Percentiles rank a stretch among this genome's conserved stretches.
These are phyloP conservation scores for Calycina herbarum DNA, from an alignment of 2,329 filamentous ascomycete genomes.

Conservation along the genomic window DNA sequence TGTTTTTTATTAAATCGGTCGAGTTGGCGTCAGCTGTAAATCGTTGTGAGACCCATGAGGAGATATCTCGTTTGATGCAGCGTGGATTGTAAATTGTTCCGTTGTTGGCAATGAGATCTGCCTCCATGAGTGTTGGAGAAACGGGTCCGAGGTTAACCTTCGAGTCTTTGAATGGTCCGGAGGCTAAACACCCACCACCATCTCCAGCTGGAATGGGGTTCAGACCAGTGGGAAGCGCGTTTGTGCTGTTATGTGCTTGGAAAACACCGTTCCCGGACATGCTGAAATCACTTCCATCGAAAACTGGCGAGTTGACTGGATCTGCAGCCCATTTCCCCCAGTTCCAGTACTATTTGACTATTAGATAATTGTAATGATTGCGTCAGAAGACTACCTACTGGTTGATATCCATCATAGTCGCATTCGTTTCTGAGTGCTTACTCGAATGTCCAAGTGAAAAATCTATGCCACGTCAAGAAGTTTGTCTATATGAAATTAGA, in stretches of 20 bases:
- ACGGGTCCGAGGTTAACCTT: conserved; percentile 50
- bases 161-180: conserved; percentile 47
- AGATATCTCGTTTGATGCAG: conserved; percentile 46
- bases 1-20: conserved; percentile 42
- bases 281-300: conserved; percentile 54
- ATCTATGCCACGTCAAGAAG: conserved; percentile 48
- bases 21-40: conserved; percentile 41
- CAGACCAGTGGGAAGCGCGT: conserved; percentile 26
- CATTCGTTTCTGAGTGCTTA: conserved; percentile 45
- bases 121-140: conserved; percentile 35
- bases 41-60: conserved; percentile 39
- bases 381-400: conserved; percentile 33
- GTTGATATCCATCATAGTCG: conserved; percentile 45
- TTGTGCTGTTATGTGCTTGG: conserved; percentile 34
- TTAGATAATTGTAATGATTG: conserved; percentile 39
- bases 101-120: conserved; percentile 39
- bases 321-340: conserved; percentile 51
- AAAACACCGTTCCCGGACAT: conserved; percentile 50
- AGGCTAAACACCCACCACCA: conserved; percentile 55
- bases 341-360: conserved; percentile 46
- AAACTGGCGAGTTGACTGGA: conserved; percentile 50
- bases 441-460: conserved; percentile 45
- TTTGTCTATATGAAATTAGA: conserved; percentile 21
- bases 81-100: conserved; percentile 44
- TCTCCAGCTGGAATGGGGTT: conserved; percentile 47